Evolutionary conservation across 1,284 basidiomycete genomes (phyloP).

Genomic region (Puccinia hordei): DNA sequence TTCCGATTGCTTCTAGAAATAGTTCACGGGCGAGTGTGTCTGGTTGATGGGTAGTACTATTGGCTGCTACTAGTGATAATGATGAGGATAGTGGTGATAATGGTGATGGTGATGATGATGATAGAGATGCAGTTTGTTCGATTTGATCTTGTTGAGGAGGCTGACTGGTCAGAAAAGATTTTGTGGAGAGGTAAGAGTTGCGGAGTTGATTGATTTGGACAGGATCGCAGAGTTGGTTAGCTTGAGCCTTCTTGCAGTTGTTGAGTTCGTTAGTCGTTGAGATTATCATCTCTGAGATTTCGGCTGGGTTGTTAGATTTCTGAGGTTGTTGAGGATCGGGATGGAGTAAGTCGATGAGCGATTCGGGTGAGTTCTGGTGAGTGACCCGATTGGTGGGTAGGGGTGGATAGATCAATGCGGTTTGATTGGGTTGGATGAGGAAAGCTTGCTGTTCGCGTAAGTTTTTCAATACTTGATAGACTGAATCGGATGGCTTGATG

Average conservation of each 20-base stretch:
- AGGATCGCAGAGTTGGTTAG: not conserved
- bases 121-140: too few species aligned
- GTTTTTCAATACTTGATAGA: constrained; percentile 22
- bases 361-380: not conserved
- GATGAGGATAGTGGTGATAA: too few species aligned
- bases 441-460: constrained; percentile 29
- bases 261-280: constrained; percentile 1
- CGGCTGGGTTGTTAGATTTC: not conserved
- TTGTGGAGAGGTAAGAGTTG: constrained; percentile 13
- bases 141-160: too few species aligned
- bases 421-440: constrained; percentile 19
- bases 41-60: not conserved
- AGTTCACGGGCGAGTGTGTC: not conserved
- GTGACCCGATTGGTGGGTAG: constrained; percentile 29
- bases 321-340: not conserved
- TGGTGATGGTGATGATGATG: too few species aligned
- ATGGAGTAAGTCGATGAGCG: not conserved
- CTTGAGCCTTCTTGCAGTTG: not conserved
- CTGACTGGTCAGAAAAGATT: constrained; percentile 2
- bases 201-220: not conserved
- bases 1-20: not conserved
- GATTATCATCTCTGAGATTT: not conserved
- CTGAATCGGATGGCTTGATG: constrained; percentile 11
- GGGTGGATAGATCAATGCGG: constrained; percentile 13
- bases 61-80: not conserved